Evolutionary conservation across 2,329 filamentous ascomycete species (phyloP), one percentile per base, ranked within the genome.

Genomic region (Aschersonia sp.): DNA sequence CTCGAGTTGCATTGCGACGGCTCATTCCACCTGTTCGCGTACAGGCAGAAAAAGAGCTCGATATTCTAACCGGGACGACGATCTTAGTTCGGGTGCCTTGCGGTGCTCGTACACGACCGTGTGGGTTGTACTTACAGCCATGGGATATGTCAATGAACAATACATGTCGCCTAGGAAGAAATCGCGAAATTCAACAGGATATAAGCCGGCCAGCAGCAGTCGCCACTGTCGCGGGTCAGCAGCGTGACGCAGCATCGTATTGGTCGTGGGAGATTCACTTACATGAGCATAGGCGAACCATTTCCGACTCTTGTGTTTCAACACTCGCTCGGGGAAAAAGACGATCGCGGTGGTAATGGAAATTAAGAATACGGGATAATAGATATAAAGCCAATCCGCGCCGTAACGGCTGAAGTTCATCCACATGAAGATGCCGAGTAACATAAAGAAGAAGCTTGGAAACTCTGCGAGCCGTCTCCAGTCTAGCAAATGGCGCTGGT

Each of bases 141-240:
- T 86, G 12, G 83, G 77, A 63, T 98, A 98, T 5, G 89, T 94
- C 48, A 94, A 72, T 3, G 92, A 97, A 65, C 90, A 97, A 64
- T 94, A 95, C 73, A 97, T 95, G 61, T 98, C 92, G 46, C 92
- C 92, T 0, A 97, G 74, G 64, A 95, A 97, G 67, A 98, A 97
- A 64, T 98, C 92, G 49, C 89, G 79, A 62, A 97, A 98, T 61
- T 97, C 90, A 45, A 98, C 92, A 1, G 87, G 87, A 58, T 94
- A 95, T 22, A 94, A 62, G 4, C 89, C 89, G 11, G 90, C 87
- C 45, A 90, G 74, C 47, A 94, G 68, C 14, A 97, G 71, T 51
- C 92, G 85, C 77, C 85, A 94, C 83, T 92, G 52, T 5, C 29
- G 11, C 1, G 9, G 1, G 22, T 30, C 2, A 14, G 12, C 29